Evolutionary conservation across 345 rosid genomes (phyloP), one percentile per base, ranked within the genome.

Genomic region (Leavenworthia alabamica): DNA sequence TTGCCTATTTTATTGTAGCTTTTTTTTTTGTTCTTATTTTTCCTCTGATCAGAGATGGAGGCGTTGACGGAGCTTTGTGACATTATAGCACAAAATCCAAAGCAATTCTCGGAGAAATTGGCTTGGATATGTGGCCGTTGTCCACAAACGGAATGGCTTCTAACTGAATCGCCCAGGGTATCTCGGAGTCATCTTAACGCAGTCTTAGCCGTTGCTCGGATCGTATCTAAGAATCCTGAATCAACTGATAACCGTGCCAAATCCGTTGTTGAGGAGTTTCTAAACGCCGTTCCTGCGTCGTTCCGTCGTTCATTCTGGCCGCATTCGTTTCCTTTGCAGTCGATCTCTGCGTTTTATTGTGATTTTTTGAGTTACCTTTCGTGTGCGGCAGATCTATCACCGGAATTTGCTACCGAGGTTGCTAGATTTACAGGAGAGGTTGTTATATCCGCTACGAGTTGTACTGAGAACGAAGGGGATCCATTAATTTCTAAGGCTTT

Each of bases 41-140:
- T 49, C 44, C 33, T 49, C 44, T 56, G 24, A 50, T 49, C 63
- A 8, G 56, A 44, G 48, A 88, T 90, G 99, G 95, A 94, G 71
- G 80, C 99, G 24, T 72, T 94, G 79, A 67, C 80, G 70, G 92
- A 87, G 77, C 84, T 94, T 10, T 84, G 90, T 71, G 99, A 94
- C 76, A 78, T 94, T 39, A 76, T 84, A 35, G 82, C 96, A 11
- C 76, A 75, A 19, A 83, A 83, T 28, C 97, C 97, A 58, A 72
- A 68, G 56, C 96, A 84, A 54, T 94, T 90, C 77, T 71, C 83
- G 9, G 93, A 94, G 16, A 90, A 90, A 41, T 65, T 94, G 39
- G 76, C 82, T 40, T 90, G 97, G 97, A 79, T 94, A 64, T 94
- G 97, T 79, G 83, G 80, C 52, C 83, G 95, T 4, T 90, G 97